These are phyloP conservation scores for Corynespora cassiicola DNA, from an alignment of 2,329 filamentous ascomycete species.

Conservation along the genomic window DNA sequence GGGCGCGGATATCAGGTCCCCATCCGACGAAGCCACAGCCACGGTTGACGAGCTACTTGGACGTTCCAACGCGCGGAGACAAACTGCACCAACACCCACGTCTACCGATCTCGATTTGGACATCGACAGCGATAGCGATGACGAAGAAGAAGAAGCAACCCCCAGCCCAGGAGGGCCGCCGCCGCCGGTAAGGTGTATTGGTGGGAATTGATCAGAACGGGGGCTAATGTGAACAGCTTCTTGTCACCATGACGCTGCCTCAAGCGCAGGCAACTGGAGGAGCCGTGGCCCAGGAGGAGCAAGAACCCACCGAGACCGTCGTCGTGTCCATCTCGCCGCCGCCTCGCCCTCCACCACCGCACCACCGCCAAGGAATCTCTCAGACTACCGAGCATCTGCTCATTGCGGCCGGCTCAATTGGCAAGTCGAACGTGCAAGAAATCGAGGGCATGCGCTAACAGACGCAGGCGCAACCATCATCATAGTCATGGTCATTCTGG, in stretches of 20 bases:
- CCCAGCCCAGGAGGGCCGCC: conserved; percentile 9
- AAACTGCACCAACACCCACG: conserved; percentile 10
- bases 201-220: not conserved
- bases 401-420: conserved; percentile 50
- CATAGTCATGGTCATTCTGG: conserved; percentile 43
- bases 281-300: conserved; percentile 27
- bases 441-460: conserved; percentile 16
- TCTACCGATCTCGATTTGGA: conserved; percentile 3
- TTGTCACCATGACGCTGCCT: conserved; percentile 28
- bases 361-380: conserved; percentile 32
- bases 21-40: conserved; percentile 22
- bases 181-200: conserved; percentile 28
- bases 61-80: conserved; percentile 18
- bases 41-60: conserved; percentile 22
- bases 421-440: conserved; percentile 18
- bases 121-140: conserved; percentile 17
- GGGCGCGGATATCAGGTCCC: conserved; percentile 6
- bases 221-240: conserved; percentile 28
- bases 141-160: conserved; percentile 21
- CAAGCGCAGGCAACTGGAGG: conserved; percentile 18
- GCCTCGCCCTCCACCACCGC: conserved; percentile 14
- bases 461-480: conserved; percentile 45
- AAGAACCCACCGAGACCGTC: conserved; percentile 32
- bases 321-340: conserved; percentile 29
- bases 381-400: conserved; percentile 47